These are phyloP conservation scores for Lentinus tigrinus DNA, from an alignment of 768 basidiomycete species.

Conservation along the genomic window DNA sequence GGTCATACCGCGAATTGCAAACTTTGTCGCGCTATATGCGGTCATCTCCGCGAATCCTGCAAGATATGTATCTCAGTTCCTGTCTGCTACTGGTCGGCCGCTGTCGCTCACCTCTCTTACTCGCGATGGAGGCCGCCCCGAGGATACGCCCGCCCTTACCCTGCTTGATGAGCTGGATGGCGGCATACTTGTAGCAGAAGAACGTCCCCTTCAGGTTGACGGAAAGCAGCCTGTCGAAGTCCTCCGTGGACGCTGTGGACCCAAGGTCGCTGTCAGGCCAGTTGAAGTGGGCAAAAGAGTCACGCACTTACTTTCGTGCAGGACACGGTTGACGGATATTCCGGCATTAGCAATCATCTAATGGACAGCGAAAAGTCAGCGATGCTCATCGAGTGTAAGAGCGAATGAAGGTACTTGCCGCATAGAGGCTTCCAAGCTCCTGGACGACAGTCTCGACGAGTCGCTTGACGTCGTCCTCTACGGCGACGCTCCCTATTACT, in stretches of 20 bases:
- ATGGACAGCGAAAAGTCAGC: background rate
- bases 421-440: slow-evolving; percentile 47
- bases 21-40: slow-evolving; percentile 26
- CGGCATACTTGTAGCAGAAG: slow-evolving; percentile 42
- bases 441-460: slow-evolving; percentile 34
- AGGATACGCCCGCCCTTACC: slow-evolving; percentile 39
- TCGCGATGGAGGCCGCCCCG: slow-evolving; percentile 24
- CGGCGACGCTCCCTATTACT: slow-evolving; percentile 39
- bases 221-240: slow-evolving; percentile 27
- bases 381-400: background rate
- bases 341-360: slow-evolving; percentile 27
- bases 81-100: no score
- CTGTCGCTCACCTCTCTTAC: slow-evolving; percentile 7
- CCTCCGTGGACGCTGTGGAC: slow-evolving; percentile 12
- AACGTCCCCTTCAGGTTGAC: slow-evolving; percentile 36
- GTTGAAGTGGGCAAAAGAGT: background rate
- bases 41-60: slow-evolving; percentile 11
- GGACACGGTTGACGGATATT: slow-evolving; percentile 1
- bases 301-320: slow-evolving; percentile 6
- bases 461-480: slow-evolving; percentile 40
- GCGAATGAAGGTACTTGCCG: slow-evolving; percentile 33
- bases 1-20: slow-evolving; percentile 26
- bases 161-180: slow-evolving; percentile 38
- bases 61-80: background rate
- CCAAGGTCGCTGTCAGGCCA: background rate